Evolutionary conservation across 305 asterid species (phyloP), one percentile per base, ranked within the genome.

Genomic region (Fraxinus platypoda): DNA sequence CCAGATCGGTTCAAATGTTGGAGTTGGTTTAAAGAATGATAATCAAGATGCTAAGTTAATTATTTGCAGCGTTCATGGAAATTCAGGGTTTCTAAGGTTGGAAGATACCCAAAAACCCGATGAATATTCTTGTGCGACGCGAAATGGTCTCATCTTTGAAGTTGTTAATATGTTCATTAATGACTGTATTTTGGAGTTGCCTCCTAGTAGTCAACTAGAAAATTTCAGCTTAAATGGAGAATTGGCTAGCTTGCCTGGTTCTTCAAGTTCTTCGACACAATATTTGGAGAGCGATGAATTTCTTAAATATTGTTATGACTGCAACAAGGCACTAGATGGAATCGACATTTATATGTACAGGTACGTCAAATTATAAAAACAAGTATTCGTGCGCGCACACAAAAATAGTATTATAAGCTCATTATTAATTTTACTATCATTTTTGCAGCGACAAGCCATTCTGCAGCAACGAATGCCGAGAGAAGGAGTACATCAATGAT

Each of bases 171-270:
- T 2, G 71, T 88, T 62, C 7, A 46, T 46, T 15, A 76, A 80
- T 0, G 83, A 84, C 8, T 91, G 91, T 57, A 28, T 82, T 15
- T 85, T 89, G 28, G 79, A 83, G n/a, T 88, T 89, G 35, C 88
- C 87, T 34, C 21, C 49, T 30, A 77, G 28, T 28, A 77, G 28
- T 28, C 83, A 77, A 2, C 72, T 19, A 19, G 23, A 57, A n/a
- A 52, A 4, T 4, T 52, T 17, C 23, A 52, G 8, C 62, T 17
- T 52, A 15, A 52, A 1, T 17, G 62, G 21, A 1, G 23, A 17
- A 52, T 17, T 52, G 62, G 25, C 30, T 7, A 59, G 12, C 71
- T 59, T 8, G 71, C 71, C 71, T 62, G 15, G 31, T 62, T 30
- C 70, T 1, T 34, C 71, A 1, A 71, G 79, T 0, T 68, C 85